These are phyloP conservation scores for Barnettozyma californica DNA, from an alignment of 805 yeast species.

Conservation along the genomic window DNA sequence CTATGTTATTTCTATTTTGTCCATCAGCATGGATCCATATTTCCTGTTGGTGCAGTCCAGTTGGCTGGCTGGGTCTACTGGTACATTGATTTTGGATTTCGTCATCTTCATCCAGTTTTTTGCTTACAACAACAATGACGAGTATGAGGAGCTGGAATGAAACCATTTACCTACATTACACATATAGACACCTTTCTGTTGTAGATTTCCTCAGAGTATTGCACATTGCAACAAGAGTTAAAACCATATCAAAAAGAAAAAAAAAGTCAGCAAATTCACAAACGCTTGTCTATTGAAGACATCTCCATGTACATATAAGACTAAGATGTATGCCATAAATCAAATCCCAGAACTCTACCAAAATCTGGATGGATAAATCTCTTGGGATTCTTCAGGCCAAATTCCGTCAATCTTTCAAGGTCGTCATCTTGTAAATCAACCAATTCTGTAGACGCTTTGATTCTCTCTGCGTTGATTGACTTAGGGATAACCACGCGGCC, in stretches of 20 bases:
- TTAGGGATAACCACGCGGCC: constrained; percentile 64
- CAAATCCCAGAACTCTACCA: constrained; percentile 11
- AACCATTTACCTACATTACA: background rate
- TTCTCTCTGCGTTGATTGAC: constrained; percentile 60
- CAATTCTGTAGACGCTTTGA: constrained; percentile 32
- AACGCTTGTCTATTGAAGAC: too few species aligned
- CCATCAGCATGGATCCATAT: constrained; percentile 62
- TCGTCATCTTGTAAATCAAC: constrained; percentile 38
- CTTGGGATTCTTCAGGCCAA: constrained; percentile 27
- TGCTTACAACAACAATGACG: constrained; percentile 39
- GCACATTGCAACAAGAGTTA: background rate
- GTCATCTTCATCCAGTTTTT: constrained; percentile 84
- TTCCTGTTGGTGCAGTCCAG: constrained; percentile 79
- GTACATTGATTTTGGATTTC: constrained; percentile 80
- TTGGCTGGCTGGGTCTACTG: constrained; percentile 90
- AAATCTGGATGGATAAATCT: constrained; percentile 25
- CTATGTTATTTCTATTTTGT: constrained; percentile 79
- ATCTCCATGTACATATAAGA: too few species aligned
- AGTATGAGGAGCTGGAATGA: constrained; percentile 10
- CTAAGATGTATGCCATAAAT: constrained; percentile 6
- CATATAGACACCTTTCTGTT: background rate
- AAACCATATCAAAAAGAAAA: background rate
- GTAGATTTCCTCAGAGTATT: too few species aligned
- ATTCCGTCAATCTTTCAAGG: constrained; percentile 27
- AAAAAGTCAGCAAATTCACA: too few species aligned